Evolutionary conservation across 805 yeast species (phyloP), one percentile per base, ranked within the genome.

Genomic region (Lachancea nothofagi): DNA sequence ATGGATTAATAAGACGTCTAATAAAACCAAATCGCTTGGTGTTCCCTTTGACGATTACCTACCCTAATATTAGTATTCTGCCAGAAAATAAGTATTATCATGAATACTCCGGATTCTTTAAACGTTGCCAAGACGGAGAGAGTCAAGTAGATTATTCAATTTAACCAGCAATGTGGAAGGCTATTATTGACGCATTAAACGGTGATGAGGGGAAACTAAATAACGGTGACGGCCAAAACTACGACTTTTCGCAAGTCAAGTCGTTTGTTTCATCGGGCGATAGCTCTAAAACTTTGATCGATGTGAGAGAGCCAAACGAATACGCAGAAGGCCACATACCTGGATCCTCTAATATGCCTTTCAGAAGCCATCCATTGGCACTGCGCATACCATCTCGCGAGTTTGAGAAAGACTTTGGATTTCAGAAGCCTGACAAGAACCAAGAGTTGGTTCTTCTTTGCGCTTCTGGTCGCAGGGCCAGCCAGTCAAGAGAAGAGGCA

Each of bases 301-400:
- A 88, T 55, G 95, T 82, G 20, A 77, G 96, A 57, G 96, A 88
- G 65, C 95, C 95, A 6, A 72, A 72, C 30, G 96, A 88, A 64
- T 78, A 58, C 54, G 42, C 47, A 15, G 66, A 65, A 24, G 96
- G 95, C 25, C 78, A 74, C 54, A 83, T 88, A 45, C 95, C 95
- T 12, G 74, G 77, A n/a, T 83, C 95, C 10, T 59, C 83, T 42
- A 88, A 88, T 57, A 73, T 88, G 43, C 96, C 96, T 6, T 83
- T 75, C 67, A 84, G 80, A 55, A 74, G 89, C 2, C 73, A 84
- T 26, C 96, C 96, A 1, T 88, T 93, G 8, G 96, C 95, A 1
- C 71, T 87, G 40, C 81, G 80, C 29, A 71, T 87, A 38, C 65
- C 76, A 3, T 70, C 69, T 4, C 86, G 77, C 30, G 89, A 80